Evolutionary conservation across 805 yeast species (phyloP).

Genomic region (Wickerhamomyces canadensis): DNA sequence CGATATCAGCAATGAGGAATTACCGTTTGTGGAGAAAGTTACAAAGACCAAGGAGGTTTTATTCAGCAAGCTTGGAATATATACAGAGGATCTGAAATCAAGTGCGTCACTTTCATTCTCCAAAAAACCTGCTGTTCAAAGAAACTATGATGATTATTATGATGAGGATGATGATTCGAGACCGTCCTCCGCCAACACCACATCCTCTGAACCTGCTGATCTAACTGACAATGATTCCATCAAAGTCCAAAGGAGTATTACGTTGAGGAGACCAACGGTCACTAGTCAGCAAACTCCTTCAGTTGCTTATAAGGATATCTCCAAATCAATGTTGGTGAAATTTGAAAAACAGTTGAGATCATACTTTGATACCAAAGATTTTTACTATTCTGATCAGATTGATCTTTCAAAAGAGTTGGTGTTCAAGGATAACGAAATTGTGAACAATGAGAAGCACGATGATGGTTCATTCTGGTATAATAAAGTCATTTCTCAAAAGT

Average conservation of each 20-base stretch:
- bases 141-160: conserved; percentile 4
- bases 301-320: conserved; percentile 8
- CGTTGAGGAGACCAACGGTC: conserved; percentile 12
- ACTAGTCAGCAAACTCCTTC: not conserved
- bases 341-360: conserved; percentile 16
- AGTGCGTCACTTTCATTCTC: conserved; percentile 19
- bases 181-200: not conserved
- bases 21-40: conserved; percentile 6
- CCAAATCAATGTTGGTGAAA: conserved; percentile 16
- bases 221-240: conserved; percentile 12
- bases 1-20: not conserved
- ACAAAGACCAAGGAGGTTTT: conserved; percentile 15
- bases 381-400: conserved; percentile 24
- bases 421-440: conserved; percentile 9
- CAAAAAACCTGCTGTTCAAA: conserved; percentile 6
- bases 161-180: conserved; percentile 5
- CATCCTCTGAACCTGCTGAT: conserved; percentile 1
- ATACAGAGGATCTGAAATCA: conserved; percentile 22
- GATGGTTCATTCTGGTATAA: conserved; percentile 23
- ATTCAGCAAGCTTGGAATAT: conserved; percentile 23
- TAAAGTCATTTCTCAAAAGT: conserved; percentile 10
- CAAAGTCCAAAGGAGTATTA: conserved; percentile 20
- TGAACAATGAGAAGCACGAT: conserved; percentile 3
- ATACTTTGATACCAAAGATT: conserved; percentile 17
- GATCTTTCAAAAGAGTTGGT: conserved; percentile 23